Evolutionary conservation across 306 rosid genomes (phyloP), one percentile per base, ranked within the genome.

Genomic region (Acacia confusa): DNA sequence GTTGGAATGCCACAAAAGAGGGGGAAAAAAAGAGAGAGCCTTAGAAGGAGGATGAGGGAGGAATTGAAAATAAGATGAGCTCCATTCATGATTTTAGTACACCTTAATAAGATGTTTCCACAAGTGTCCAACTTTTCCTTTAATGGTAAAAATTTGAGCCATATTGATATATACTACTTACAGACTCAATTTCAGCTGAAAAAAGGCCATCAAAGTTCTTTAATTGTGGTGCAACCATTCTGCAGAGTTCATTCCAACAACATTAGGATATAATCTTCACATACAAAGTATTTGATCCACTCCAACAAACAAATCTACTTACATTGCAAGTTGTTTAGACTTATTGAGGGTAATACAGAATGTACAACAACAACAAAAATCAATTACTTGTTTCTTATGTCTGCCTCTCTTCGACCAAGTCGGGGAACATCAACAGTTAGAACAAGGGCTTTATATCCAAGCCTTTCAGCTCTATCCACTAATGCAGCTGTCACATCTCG

Each of bases 401-500:
- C 96, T 61, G 92, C 92, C 80, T 91, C 96, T 80, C 93, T 89
- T 82, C 94, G 81, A 75, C 96, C 96, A 52, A 82, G 84, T 73
- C 86, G 80, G 13, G 94, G 94, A 68, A 69, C 65, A 74, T 91
- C 96, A 74, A 43, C 91, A 32, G 96, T 91, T 71, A 91, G 61
- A 69, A 91, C 89, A 80, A 91, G 73, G 43, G 91, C 96, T 69
- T 88, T 91, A 76, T 80, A 89, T 83, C 94, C 92, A 38, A 41
- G 77, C 81, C 76, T 85, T 78, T 91, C 96, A 22, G 92, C 96
- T 87, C 92, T 89, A 44, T 45, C 78, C 16, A 89, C 86, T 20
- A 91, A 55, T 44, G 45, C 50, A 82, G 88, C 85, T 17, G 92
- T 68, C 78, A 89, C 79, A 22, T 89, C 91, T 14, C 92, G 85